These are phyloP conservation scores for Podila horticola DNA, from an alignment of 192 early-diverging fungal species.

Conservation along the genomic window DNA sequence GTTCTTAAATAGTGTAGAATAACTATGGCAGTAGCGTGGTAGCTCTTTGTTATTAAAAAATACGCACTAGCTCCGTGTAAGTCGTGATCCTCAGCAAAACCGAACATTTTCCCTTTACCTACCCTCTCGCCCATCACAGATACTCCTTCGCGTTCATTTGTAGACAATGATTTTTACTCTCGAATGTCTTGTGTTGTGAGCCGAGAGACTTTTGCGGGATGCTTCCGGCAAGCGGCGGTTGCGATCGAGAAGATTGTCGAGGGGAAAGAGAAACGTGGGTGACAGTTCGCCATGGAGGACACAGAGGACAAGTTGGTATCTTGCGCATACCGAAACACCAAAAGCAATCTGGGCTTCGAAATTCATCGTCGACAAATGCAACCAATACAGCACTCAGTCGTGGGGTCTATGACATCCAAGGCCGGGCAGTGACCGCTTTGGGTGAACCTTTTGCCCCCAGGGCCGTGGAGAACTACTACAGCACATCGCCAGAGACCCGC, in stretches of 20 bases:
- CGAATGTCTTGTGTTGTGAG: too few species aligned
- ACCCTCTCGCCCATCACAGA: too few species aligned
- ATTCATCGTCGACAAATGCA: neutral
- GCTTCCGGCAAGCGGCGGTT: conserved; percentile 2
- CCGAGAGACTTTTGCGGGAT: too few species aligned
- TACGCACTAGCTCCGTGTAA: too few species aligned
- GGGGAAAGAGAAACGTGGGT: neutral
- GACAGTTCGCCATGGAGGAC: neutral
- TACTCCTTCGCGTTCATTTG: too few species aligned
- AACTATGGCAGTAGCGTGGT: too few species aligned
- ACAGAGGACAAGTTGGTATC: neutral
- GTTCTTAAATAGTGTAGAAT: too few species aligned
- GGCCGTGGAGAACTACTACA: neutral
- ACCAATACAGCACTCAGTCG: neutral
- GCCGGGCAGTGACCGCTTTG: neutral
- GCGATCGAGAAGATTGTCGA: neutral
- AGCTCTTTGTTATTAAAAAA: too few species aligned
- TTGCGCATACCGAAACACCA: neutral
- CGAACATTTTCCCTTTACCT: too few species aligned
- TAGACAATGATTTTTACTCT: too few species aligned
- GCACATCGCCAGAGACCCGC: neutral
- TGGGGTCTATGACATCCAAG: conserved; percentile 1
- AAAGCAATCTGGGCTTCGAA: neutral
- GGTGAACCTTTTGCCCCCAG: neutral
- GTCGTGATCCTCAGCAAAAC: too few species aligned